Percentiles rank a stretch among this genome's conserved stretches.
Conservation (phyloP, 129 eudicot genomes). For the Artemisia tridentata region DNA sequence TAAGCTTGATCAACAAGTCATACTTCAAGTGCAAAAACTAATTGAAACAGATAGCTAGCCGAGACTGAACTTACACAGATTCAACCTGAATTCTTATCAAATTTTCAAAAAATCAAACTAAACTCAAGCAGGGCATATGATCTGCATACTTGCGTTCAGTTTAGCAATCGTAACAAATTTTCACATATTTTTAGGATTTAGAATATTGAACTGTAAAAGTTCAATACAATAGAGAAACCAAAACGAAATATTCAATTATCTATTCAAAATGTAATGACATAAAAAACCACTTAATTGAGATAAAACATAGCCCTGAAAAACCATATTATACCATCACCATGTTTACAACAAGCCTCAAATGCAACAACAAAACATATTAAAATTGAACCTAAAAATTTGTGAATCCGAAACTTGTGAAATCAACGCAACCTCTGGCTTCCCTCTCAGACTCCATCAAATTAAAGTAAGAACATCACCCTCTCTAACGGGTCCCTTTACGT, state of each 20-base stretch:
- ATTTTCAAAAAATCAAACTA: too few relatives aligned
- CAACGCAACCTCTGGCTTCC: slow-evolving; percentile 47
- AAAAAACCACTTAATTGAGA: background rate
- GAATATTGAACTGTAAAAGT: too few relatives aligned
- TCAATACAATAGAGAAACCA: background rate
- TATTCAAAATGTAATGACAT: background rate
- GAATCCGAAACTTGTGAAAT: background rate
- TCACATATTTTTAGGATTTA: background rate
- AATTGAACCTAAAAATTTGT: background rate
- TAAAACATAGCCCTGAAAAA: background rate
- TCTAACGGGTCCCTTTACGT: slow-evolving; percentile 46
- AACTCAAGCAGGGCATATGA: too few relatives aligned
- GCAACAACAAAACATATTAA: slow-evolving; percentile 5
- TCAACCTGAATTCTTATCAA: too few relatives aligned
- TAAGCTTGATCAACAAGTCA: too few relatives aligned
- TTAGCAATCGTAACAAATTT: background rate
- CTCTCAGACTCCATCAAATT: slow-evolving; percentile 45
- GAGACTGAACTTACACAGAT: too few relatives aligned
- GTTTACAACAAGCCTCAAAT: background rate
- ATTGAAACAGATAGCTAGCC: too few relatives aligned
- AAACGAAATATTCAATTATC: background rate
- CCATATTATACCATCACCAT: slow-evolving; percentile 6
- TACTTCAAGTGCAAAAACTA: too few relatives aligned
- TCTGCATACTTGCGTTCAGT: too few relatives aligned
- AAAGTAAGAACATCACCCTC: slow-evolving; percentile 44